Percentiles rank a stretch among this genome's conserved stretches.
Conservation (phyloP, 495 filamentous ascomycete species). For the Platismatia glauca region DNA sequence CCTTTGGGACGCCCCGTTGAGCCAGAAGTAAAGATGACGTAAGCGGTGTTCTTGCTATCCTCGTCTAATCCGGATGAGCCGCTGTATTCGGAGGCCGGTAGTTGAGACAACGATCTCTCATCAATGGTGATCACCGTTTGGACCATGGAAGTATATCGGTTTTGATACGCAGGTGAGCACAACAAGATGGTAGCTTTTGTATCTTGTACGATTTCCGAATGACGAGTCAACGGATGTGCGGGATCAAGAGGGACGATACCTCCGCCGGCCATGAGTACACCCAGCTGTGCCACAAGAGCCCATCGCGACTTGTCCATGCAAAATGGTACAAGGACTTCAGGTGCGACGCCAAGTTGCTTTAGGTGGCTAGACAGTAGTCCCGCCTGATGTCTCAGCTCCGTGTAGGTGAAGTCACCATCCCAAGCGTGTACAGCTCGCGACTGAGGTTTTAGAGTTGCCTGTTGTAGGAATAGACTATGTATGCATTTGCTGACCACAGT, state of each 20-base stretch:
- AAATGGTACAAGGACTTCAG: conserved; percentile 31
- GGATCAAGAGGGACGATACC: conserved; percentile 47
- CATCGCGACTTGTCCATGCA: conserved; percentile 40
- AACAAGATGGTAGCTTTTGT: conserved; percentile 38
- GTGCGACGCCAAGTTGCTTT: conserved; percentile 30
- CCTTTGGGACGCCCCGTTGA: conserved; percentile 52
- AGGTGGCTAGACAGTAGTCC: conserved; percentile 30
- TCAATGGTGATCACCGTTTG: conserved; percentile 12
- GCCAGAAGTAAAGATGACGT: conserved; percentile 73
- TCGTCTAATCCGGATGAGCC: conserved; percentile 14
- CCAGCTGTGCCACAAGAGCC: conserved; percentile 34
- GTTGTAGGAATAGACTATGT: conserved; percentile 18
- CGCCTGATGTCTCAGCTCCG: conserved; percentile 35
- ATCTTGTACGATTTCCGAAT: conserved; percentile 33
- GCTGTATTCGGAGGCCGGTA: neutral
- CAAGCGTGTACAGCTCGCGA: conserved; percentile 31
- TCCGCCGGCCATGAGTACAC: conserved; percentile 42
- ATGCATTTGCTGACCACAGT: conserved; percentile 25
- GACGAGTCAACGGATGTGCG: conserved; percentile 31
- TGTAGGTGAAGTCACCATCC: conserved; percentile 46
- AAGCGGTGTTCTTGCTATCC: conserved; percentile 51
- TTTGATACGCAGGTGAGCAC: conserved; percentile 30
- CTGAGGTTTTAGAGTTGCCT: conserved; percentile 12
- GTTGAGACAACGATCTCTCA: conserved; percentile 25
- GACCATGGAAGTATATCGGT: conserved; percentile 11